Percentiles rank a stretch among this genome's conserved stretches.
phyloP scores from a whole-genome alignment of 352 stramenopile genomes.

The Phytophthora fragariaefolia region DNA sequence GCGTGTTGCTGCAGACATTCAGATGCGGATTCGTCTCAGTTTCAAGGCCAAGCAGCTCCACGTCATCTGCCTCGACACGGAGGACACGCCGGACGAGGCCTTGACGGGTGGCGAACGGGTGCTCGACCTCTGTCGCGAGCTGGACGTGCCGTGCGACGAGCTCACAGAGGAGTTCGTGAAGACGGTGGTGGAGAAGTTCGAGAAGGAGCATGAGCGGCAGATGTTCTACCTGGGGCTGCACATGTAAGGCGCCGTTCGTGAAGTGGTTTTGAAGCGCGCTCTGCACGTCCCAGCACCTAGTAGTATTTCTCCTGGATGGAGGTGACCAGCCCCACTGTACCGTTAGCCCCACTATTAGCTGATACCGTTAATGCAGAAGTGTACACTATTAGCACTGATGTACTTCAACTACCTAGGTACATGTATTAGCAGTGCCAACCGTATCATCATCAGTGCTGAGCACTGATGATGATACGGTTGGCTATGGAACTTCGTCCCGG shows the following conservation, averaged over 20 bases:
- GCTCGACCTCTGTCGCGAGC: slow-evolving; percentile 57
- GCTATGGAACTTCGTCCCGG: too few species aligned
- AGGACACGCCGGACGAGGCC: slow-evolving; percentile 78
- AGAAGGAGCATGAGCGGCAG: slow-evolving; percentile 45
- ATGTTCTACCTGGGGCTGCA: slow-evolving; percentile 62
- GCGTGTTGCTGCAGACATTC: slow-evolving; percentile 42
- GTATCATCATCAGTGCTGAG: too few species aligned
- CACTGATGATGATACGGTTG: too few species aligned
- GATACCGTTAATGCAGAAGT: slow-evolving; percentile 24
- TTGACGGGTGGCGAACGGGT: slow-evolving; percentile 51
- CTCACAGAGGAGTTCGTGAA: slow-evolving; percentile 57
- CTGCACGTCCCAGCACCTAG: too few species aligned
- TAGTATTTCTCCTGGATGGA: neutral
- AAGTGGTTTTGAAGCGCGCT: too few species aligned
- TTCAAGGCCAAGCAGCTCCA: slow-evolving; percentile 66
- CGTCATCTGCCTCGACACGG: slow-evolving; percentile 82
- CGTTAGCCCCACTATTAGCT: slow-evolving; percentile 5
- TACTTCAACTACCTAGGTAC: too few species aligned
- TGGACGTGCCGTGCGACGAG: slow-evolving; percentile 38
- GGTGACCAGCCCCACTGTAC: neutral
- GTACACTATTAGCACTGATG: slow-evolving; percentile 24
- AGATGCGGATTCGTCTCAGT: slow-evolving; percentile 53
- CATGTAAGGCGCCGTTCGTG: slow-evolving; percentile 29
- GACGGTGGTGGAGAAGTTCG: slow-evolving; percentile 49
- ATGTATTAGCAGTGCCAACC: too few species aligned